These are phyloP conservation scores for Solanum verrucosum DNA, from an alignment of 257 asterid genomes.

Conservation along the genomic window DNA sequence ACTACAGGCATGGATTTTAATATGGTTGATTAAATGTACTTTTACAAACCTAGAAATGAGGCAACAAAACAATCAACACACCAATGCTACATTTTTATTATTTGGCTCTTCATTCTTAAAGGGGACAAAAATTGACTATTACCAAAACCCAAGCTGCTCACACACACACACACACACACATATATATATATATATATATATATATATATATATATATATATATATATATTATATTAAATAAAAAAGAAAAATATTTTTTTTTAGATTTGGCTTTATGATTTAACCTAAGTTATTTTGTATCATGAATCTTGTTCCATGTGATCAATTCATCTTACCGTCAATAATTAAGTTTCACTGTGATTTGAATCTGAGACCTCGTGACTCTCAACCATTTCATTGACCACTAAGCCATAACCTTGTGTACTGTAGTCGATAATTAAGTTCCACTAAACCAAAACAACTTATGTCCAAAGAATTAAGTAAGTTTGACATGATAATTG, in stretches of 20 bases:
- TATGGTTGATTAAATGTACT: not conserved
- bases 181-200: no score
- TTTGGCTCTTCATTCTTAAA: not conserved
- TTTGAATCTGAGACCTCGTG: no score
- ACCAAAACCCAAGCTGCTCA: not conserved
- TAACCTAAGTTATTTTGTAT: no score
- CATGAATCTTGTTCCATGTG: no score
- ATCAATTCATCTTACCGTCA: no score
- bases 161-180: no score
- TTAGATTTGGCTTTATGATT: no score
- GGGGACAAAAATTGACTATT: not conserved
- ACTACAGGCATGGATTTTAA: not conserved
- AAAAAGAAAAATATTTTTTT: no score
- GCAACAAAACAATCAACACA: not conserved
- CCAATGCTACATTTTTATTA: not conserved
- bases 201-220: no score
- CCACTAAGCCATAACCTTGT: not conserved
- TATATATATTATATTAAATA: no score
- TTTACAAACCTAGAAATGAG: not conserved
- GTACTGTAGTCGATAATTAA: no score
- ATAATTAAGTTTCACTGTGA: not conserved
- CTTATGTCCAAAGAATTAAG: not conserved
- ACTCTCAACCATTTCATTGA: not conserved
- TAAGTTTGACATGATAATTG: not conserved
- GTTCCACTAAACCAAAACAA: not conserved